phyloP scores from a whole-genome alignment of 371 early-diverging fungal species.

The Rhizopus arrhizus region DNA sequence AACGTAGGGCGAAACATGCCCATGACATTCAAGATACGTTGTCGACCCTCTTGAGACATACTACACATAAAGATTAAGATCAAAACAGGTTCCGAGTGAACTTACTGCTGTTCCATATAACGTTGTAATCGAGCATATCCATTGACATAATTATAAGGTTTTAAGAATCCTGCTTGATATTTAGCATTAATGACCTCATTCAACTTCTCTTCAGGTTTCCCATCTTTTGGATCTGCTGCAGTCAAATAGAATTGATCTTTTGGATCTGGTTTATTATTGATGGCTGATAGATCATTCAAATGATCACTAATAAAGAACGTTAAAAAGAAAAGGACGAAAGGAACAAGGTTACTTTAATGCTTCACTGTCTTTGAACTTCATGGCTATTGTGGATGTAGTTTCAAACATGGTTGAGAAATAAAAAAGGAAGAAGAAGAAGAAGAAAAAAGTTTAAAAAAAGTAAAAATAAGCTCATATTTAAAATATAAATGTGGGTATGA shows the following conservation, averaged over 20 bases:
- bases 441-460: background rate
- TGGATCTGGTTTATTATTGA: conserved; percentile 6
- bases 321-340: conserved; percentile 6
- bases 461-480: background rate
- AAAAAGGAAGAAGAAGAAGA: background rate
- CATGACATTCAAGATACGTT: conserved; percentile 84
- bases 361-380: background rate
- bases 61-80: conserved; percentile 27
- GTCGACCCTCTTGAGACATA: conserved; percentile 73
- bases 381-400: background rate
- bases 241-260: conserved; percentile 82
- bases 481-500: background rate
- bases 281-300: conserved; percentile 17
- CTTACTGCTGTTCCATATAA: conserved; percentile 86
- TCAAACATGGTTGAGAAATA: background rate
- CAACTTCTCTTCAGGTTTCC: conserved; percentile 77
- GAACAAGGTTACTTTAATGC: background rate
- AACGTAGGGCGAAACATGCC: conserved; percentile 85
- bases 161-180: conserved; percentile 89
- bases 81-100: background rate
- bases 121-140: conserved; percentile 84
- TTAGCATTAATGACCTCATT: conserved; percentile 90
- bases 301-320: conserved; percentile 14
- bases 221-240: conserved; percentile 87
- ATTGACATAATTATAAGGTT: conserved; percentile 91